Evolutionary conservation across 306 rosid genomes (phyloP).

Genomic region (Begonia peltatifolia): DNA sequence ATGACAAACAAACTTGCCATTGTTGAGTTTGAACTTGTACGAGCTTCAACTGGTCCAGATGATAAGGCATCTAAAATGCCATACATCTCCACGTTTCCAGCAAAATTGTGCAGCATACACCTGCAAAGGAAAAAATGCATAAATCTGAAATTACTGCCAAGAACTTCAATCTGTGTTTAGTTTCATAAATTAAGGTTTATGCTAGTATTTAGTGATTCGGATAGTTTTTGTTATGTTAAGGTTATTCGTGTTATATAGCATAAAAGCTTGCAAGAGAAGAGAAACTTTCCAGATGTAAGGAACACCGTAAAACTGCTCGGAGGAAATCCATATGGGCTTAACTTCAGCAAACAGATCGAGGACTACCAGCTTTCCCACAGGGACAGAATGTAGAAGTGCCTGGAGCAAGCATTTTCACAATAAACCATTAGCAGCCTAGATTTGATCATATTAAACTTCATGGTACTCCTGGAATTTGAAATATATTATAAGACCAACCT

Average conservation of each 20-base stretch:
- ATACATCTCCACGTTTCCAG: conserved; percentile 96
- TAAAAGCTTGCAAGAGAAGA: background rate
- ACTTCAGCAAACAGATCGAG: conserved; percentile 94
- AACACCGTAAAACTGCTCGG: conserved; percentile 80
- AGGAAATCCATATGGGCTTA: conserved; percentile 75
- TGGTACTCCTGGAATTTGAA: conserved; percentile 1
- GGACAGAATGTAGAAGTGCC: conserved; percentile 92
- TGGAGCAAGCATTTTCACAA: conserved; percentile 9
- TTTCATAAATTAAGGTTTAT: no score
- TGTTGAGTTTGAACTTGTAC: conserved; percentile 66
- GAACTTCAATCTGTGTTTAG: no score
- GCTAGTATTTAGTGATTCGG: no score
- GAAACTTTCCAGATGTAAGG: conserved; percentile 81
- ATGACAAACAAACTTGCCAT: conserved; percentile 38
- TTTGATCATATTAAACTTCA: background rate
- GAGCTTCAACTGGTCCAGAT: conserved; percentile 87
- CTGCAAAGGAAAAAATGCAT: conserved; percentile 15
- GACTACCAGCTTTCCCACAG: conserved; percentile 84
- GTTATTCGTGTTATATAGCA: no score
- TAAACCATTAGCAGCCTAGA: no score
- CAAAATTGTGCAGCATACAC: conserved; percentile 93
- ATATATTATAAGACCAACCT: conserved; percentile 18
- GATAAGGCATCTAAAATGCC: conserved; percentile 63
- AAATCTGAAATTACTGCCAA: no score
- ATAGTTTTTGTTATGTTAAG: no score